phyloP scores from a whole-genome alignment of 345 rosid genomes.

The Eucalyptus victrix region DNA sequence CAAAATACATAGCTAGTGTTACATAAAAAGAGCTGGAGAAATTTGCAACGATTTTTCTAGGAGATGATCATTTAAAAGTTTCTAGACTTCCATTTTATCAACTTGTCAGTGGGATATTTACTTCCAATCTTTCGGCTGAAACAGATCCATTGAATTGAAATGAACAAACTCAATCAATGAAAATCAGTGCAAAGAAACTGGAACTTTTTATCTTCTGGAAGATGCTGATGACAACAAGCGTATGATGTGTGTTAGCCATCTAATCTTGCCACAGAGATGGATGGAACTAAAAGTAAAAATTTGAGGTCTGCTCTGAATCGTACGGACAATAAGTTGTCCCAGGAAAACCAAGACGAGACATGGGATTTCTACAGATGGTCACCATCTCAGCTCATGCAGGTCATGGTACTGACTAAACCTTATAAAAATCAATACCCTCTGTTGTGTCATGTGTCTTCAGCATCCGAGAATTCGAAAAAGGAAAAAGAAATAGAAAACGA shows the following conservation, averaged over 20 bases:
- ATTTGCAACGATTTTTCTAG: neutral
- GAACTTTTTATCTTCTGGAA: neutral
- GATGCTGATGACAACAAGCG: neutral
- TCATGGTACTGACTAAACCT: neutral
- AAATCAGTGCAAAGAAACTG: neutral
- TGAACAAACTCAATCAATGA: neutral
- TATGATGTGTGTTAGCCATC: neutral
- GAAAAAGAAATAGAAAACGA: rapidly evolving
- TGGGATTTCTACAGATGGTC: neutral
- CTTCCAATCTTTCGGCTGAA: neutral
- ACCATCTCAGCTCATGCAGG: neutral
- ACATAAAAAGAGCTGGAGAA: too few species aligned
- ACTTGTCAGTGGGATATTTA: neutral
- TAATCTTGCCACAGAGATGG: neutral
- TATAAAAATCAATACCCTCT: neutral
- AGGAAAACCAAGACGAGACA: neutral
- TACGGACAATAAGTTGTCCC: neutral
- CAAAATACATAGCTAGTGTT: neutral
- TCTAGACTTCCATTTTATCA: neutral
- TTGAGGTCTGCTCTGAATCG: neutral
- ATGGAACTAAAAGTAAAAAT: neutral
- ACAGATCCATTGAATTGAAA: neutral
- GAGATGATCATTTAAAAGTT: neutral
- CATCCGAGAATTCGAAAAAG: neutral
- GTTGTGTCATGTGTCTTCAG: neutral